These are phyloP conservation scores for Ammopiptanthus mongolicus DNA, from an alignment of 306 rosid species.

Conservation along the genomic window DNA sequence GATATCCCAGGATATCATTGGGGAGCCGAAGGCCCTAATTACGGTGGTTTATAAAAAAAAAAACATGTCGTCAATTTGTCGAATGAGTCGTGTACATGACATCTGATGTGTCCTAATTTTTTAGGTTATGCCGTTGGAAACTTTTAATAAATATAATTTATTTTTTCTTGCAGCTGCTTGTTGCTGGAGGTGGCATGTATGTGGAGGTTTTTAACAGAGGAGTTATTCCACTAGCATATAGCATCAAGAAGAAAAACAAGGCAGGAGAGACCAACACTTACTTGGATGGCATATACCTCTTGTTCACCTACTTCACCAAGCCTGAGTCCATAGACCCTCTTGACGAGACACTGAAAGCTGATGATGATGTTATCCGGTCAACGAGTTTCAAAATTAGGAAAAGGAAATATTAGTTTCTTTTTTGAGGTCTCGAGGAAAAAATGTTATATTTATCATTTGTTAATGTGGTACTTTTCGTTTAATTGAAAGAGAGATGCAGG, in stretches of 20 bases:
- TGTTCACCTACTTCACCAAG: constrained; percentile 80
- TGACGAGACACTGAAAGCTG: constrained; percentile 48
- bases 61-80: no score
- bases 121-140: not conserved
- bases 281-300: constrained; percentile 88
- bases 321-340: constrained; percentile 58
- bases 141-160: not conserved
- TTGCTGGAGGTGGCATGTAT: constrained; percentile 99
- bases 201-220: constrained; percentile 92
- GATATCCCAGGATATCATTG: no score
- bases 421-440: constrained; percentile 3
- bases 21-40: no score
- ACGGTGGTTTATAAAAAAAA: no score
- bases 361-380: constrained; percentile 70
- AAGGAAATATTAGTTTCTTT: constrained; percentile 50
- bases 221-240: constrained; percentile 70
- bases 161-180: constrained; percentile 71
- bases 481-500: constrained; percentile 18
- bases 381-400: constrained; percentile 67
- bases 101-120: not conserved
- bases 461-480: not conserved
- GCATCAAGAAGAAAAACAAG: constrained; percentile 79
- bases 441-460: constrained; percentile 20
- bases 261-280: constrained; percentile 79
- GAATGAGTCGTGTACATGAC: no score